These are phyloP conservation scores for Rutstroemia sp. DNA, from an alignment of 2,329 filamentous ascomycete species.

Conservation along the genomic window DNA sequence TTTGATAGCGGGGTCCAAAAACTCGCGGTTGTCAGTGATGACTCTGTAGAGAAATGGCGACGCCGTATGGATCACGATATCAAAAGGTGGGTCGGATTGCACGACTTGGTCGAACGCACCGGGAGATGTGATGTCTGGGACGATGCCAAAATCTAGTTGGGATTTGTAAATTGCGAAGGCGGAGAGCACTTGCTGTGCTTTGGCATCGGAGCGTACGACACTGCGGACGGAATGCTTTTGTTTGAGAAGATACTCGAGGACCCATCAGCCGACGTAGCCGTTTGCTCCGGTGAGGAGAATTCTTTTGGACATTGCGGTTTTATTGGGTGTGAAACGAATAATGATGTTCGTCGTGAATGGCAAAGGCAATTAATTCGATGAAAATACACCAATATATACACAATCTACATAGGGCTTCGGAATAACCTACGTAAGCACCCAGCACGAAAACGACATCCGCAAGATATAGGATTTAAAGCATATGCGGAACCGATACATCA, in stretches of 20 bases:
- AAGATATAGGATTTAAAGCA: no score
- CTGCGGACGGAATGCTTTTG: slow-evolving; percentile 31
- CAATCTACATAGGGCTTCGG: no score
- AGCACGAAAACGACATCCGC: no score
- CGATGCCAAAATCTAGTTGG: slow-evolving; percentile 42
- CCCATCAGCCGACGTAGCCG: slow-evolving; percentile 15
- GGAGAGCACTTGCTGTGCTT: slow-evolving; percentile 35
- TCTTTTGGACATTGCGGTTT: slow-evolving; percentile 15
- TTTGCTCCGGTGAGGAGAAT: slow-evolving; percentile 24
- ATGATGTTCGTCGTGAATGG: no score
- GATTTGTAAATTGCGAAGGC: slow-evolving; percentile 29
- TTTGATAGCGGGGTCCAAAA: slow-evolving; percentile 47
- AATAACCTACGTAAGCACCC: no score
- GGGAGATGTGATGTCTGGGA: slow-evolving; percentile 61
- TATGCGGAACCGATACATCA: no score
- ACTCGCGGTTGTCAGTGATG: slow-evolving; percentile 27
- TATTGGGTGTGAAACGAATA: background rate
- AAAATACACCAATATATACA: no score
- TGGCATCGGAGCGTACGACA: slow-evolving; percentile 37
- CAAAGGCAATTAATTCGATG: no score
- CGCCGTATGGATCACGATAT: slow-evolving; percentile 60
- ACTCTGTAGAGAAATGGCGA: slow-evolving; percentile 39
- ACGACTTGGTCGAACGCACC: slow-evolving; percentile 58
- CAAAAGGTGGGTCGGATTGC: slow-evolving; percentile 48
- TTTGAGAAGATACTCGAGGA: slow-evolving; percentile 22